Percentiles rank a stretch among this genome's conserved stretches.
phyloP scores from a whole-genome alignment of 768 basidiomycete genomes.

The Agaricus blazei region DNA sequence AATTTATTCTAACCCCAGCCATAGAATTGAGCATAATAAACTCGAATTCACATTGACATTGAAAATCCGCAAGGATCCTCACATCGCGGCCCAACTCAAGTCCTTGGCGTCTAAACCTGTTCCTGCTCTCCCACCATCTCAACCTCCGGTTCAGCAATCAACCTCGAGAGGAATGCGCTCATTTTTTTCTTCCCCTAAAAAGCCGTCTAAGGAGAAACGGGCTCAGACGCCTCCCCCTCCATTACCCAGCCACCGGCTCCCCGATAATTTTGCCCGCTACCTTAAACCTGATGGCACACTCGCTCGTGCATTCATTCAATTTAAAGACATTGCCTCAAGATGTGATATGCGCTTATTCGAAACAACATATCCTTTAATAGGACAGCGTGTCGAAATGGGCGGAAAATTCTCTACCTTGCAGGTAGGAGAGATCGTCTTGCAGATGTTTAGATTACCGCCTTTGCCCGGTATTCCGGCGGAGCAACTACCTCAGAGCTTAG shows the following conservation, averaged over 20 bases:
- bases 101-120: conserved; percentile 38
- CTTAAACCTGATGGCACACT: conserved; percentile 84
- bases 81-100: conserved; percentile 76
- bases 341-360: conserved; percentile 87
- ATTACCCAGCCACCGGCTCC: conserved; percentile 38
- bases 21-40: conserved; percentile 87
- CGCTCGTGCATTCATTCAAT: conserved; percentile 81
- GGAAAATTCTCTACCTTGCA: conserved; percentile 59
- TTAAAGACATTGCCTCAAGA: conserved; percentile 77
- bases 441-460: conserved; percentile 87
- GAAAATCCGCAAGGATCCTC: conserved; percentile 82
- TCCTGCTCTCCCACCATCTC: conserved; percentile 20
- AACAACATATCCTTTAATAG: conserved; percentile 76
- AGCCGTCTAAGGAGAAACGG: conserved; percentile 44
- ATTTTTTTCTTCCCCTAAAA: conserved; percentile 76
- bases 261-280: conserved; percentile 78
- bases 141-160: conserved; percentile 37
- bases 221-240: conserved; percentile 33
- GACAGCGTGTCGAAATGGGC: conserved; percentile 57
- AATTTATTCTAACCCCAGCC: not conserved
- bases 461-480: conserved; percentile 76
- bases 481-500: conserved; percentile 85
- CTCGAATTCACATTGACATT: conserved; percentile 91
- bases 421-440: conserved; percentile 84
- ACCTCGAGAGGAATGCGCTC: conserved; percentile 65